A percentile compares a stretch with the other conserved stretches of the same genome.
These are phyloP conservation scores for Globisporangium splendens DNA, from an alignment of 352 stramenopile genomes.

Conservation along the genomic window DNA sequence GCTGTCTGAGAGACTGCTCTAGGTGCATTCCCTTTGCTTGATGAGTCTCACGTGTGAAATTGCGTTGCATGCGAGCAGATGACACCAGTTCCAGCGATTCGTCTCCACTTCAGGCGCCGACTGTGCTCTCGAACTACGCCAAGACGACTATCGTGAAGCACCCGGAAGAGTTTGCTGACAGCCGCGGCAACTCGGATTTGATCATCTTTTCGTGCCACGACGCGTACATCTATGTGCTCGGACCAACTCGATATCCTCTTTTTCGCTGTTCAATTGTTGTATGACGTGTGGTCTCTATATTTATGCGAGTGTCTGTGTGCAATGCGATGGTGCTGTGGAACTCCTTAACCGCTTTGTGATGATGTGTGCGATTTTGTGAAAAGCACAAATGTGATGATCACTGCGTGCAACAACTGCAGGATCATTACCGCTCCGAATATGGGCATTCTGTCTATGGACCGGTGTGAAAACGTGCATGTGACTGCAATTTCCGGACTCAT, in stretches of 20 bases:
- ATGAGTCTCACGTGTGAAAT: not conserved
- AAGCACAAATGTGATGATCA: conserved; percentile 88
- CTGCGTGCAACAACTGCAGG: conserved; percentile 93
- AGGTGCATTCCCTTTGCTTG: not conserved
- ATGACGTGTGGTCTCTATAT: not conserved
- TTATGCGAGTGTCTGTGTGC: not conserved
- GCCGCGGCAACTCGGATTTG: conserved; percentile 48
- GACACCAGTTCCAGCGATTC: conserved; percentile 2
- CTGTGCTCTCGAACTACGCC: conserved; percentile 52
- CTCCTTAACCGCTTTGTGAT: conserved; percentile 44
- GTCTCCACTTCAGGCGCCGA: conserved; percentile 23
- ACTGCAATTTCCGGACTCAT: conserved; percentile 82
- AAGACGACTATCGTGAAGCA: conserved; percentile 84
- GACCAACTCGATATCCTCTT: conserved; percentile 89
- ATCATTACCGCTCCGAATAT: conserved; percentile 94
- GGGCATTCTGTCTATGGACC: conserved; percentile 90
- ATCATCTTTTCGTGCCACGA: conserved; percentile 92
- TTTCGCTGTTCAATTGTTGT: conserved; percentile 2
- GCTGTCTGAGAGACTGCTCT: not conserved
- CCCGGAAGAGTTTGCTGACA: conserved; percentile 50
- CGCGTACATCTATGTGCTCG: conserved; percentile 93
- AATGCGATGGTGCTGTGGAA: too few species aligned
- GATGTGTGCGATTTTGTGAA: not conserved
- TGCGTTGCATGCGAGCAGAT: not conserved
- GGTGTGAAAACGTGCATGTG: conserved; percentile 93